Evolutionary conservation across 148 eudicot species (phyloP), one percentile per base, ranked within the genome.

Genomic region (Silene uniflora): DNA sequence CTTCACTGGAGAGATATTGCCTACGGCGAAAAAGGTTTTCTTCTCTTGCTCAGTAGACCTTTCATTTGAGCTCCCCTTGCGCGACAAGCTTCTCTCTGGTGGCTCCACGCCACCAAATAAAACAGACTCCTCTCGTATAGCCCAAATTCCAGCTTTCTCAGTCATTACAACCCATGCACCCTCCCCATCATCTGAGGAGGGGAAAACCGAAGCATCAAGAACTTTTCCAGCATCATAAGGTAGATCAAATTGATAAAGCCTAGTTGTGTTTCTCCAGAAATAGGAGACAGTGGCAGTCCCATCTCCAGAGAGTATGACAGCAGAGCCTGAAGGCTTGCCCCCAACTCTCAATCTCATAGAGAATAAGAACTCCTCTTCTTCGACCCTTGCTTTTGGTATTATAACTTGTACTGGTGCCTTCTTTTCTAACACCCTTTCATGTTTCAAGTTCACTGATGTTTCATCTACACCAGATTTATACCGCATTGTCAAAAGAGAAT

Each of bases 221-320:
- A 92, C 93, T 86, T 89, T 94, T 73, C 96, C 98, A 84, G 93
- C 97, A 92, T 92, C 98, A 87, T 94, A 88, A 67, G 96, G 97
- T 27, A 94, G 84, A 85, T 92, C 96, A 85, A 94, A 94, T 74
- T 88, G 96, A 81, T 94, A 94, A 22, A 94, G 93, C 73, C 88
- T 84, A 59, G 90, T 87, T 29, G 93, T 82, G 73, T 82, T 87
- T 78, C 88, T 79, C 96, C 92, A 86, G 72, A 79, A 83, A 79
- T 86, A 89, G 25, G 92, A 88, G 74, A 94, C 97, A 22, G 98
- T 92, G 22, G 98, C 96, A 75, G 93, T 90, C 75, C 97, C 98
- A 84, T 94, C 98, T 71, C 93, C 92, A 81, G 98, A 92, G 70
- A 94, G 91, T 83, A 94, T 90, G 79, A 85, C 80, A 76, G 91